Conservation (phyloP, 495 filamentous ascomycete species). For the Penicillium canariense region DNA sequence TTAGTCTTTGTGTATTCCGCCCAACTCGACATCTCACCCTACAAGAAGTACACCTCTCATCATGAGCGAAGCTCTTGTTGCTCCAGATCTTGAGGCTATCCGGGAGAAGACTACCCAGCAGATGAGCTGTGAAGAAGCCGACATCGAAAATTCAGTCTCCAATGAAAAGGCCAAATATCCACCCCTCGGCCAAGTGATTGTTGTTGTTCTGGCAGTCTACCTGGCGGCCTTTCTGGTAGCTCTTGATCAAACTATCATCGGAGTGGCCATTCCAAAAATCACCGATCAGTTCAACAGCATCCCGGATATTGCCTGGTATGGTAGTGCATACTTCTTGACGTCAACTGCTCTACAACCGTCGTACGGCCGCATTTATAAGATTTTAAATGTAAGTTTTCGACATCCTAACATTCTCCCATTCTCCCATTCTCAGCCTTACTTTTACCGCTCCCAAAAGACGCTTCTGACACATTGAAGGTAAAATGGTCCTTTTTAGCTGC, state of each 20-base stretch:
- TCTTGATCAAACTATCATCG: constrained; percentile 50
- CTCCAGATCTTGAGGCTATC: background rate
- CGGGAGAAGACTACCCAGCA: background rate
- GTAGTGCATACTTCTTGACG: constrained; percentile 38
- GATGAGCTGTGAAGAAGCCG: background rate
- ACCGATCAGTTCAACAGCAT: constrained; percentile 44
- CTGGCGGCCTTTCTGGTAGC: constrained; percentile 50
- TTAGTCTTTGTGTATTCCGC: background rate
- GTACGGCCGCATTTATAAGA: constrained; percentile 33
- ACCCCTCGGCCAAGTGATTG: constrained; percentile 10
- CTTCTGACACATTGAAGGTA: too few relatives aligned
- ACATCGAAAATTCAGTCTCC: background rate
- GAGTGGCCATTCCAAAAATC: constrained; percentile 43
- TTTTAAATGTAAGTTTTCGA: constrained; percentile 26
- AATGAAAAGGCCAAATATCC: background rate
- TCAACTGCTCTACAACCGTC: constrained; percentile 33
- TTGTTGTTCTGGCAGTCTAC: constrained; percentile 30
- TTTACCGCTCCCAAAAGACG: too few relatives aligned
- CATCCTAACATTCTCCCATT: too few relatives aligned
- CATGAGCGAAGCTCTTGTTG: background rate
- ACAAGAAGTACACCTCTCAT: background rate
- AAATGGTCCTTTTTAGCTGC: constrained; percentile 61
- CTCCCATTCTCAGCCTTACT: too few relatives aligned
- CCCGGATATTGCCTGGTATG: constrained; percentile 47
- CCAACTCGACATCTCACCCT: background rate